Evolutionary conservation across 1,284 basidiomycete species (phyloP), one percentile per base, ranked within the genome.

Genomic region (Sporisorium reilianum): DNA sequence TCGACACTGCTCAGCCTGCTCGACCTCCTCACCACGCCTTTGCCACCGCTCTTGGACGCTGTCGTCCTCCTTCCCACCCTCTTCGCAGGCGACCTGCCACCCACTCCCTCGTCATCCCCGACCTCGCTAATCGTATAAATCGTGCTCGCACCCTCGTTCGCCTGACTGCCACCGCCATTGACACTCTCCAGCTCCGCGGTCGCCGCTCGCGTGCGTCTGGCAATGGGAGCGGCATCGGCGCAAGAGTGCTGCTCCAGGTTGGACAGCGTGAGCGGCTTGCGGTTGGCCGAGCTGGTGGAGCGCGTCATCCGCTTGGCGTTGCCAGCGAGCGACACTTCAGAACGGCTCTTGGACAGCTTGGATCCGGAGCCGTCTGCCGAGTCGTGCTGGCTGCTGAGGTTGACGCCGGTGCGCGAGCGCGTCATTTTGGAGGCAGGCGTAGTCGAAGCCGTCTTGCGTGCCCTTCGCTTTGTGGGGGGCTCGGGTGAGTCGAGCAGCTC

Each of bases 101-200:
- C 32, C 16, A 7, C 48, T 9, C 12, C 58, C 10, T 58, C 57
- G n/a, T 48, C 59, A 22, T 67, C 73, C 1, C 73, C 73, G 0
- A 45, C 41, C 28, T 75, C 73, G 51, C 73, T 75, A 32, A 75
- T 68, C 3, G 67, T 75, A 32, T 75, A 75, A 38, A 68, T 68
- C 25, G 73, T 75, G 54, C 73, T 75, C 7, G 56, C 58, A 0
- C 32, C 72, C 16, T 48, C 56, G 25, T 53, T 22, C 20, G 30
- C 38, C 54, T 66, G 55, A 23, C 55, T 62, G 3, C 49, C 62
- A 18, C 50, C 53, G 5, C 49, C 62, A 12, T 28, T 55, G 2
- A 71, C 45, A 30, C 67, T 71, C 30, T 71, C 73, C 34, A 57
- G 25, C 44, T 75, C 73, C 1, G 73, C 73, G 14, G 73, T 75